Evolutionary conservation across 2,329 filamentous ascomycete genomes (phyloP).

Genomic region (Bipolaris oryzae): DNA sequence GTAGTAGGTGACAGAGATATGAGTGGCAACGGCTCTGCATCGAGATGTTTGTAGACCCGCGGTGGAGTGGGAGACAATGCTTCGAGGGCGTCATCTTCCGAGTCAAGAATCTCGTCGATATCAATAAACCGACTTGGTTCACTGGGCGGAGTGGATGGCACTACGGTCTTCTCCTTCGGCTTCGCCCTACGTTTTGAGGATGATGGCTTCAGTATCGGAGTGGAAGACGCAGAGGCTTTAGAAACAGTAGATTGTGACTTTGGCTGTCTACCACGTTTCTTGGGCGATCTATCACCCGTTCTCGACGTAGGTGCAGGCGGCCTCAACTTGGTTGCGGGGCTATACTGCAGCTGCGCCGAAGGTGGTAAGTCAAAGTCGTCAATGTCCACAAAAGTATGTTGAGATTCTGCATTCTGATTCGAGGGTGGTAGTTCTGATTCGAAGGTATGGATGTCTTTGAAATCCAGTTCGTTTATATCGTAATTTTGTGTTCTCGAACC

Average conservation of each 20-base stretch:
- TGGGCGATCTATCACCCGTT: slow-evolving; percentile 14
- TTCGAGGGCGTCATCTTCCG: slow-evolving; percentile 43
- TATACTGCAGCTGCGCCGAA: slow-evolving; percentile 9
- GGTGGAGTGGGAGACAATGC: slow-evolving; percentile 45
- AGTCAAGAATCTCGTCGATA: slow-evolving; percentile 50
- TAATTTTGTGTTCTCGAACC: neutral
- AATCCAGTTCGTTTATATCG: slow-evolving; percentile 8
- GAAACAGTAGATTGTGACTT: slow-evolving; percentile 24
- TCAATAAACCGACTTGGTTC: slow-evolving; percentile 36
- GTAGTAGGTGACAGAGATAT: slow-evolving; percentile 4
- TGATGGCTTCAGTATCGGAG: slow-evolving; percentile 5
- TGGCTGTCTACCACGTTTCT: slow-evolving; percentile 29
- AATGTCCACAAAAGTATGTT: slow-evolving; percentile 33
- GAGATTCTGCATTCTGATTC: slow-evolving; percentile 30
- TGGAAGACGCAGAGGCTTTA: slow-evolving; percentile 6
- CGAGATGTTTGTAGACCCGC: slow-evolving; percentile 24
- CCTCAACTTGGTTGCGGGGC: slow-evolving; percentile 1
- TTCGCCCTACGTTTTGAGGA: slow-evolving; percentile 4
- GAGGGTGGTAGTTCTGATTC: slow-evolving; percentile 33
- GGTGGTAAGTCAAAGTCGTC: slow-evolving; percentile 33
- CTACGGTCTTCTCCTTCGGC: neutral
- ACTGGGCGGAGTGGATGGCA: slow-evolving; percentile 21
- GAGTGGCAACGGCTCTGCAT: slow-evolving; percentile 27
- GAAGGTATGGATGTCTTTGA: slow-evolving; percentile 37
- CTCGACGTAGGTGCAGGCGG: slow-evolving; percentile 7